Base-by-base conservation (phyloP, 1,284 basidiomycete species). In the Lignosus rhinocerotis region DNA sequence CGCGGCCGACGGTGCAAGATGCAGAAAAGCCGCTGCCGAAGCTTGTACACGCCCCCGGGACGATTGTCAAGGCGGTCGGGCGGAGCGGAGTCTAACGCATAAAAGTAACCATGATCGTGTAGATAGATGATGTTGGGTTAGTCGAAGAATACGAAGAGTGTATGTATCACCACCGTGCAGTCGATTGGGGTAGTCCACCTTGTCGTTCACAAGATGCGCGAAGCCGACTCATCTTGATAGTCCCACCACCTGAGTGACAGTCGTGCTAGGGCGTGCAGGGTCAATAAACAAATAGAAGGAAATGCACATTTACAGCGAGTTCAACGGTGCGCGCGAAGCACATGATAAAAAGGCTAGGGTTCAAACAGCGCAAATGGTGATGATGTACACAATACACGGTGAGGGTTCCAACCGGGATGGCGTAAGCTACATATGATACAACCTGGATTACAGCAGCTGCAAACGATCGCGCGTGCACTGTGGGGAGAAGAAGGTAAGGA, bases 11-110 rank as follows among this genome's bases (percentile, higher is more conserved):
- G 10, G 61, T 64, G 5, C 44, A 63, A 1, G 65, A 67, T 3
- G 71, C 78, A 17, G 71, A 76, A 57, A 82, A 79, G 66, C 60
- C 60, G 19, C 67, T 90, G 39, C 87, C 88, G 31, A 56, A 63
- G 60, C 58, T 81, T 42, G 70, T 48, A 32, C 66, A 70, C 25
- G 56, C 52, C 6, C 30, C 41, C 0, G 69, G 66, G 2, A 54
- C 66, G 21, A 63, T 63, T 6, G 71, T 71, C 41, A 79, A 73
- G 55, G 81, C 82, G 2, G 74, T 82, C 2, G 82, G 81, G 17
- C 69, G 81, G 46, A 82, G 80, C 64, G 80, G 81, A 16, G 67
- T 64, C 41, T 67, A 57, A 42, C 25, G 25, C 25, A 25, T 4
- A 25, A 25, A 25, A 25, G 25, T n/a, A 4, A 25, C 25, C 25